Conservation (phyloP, 345 rosid species). For the Nephelium lappaceum region DNA sequence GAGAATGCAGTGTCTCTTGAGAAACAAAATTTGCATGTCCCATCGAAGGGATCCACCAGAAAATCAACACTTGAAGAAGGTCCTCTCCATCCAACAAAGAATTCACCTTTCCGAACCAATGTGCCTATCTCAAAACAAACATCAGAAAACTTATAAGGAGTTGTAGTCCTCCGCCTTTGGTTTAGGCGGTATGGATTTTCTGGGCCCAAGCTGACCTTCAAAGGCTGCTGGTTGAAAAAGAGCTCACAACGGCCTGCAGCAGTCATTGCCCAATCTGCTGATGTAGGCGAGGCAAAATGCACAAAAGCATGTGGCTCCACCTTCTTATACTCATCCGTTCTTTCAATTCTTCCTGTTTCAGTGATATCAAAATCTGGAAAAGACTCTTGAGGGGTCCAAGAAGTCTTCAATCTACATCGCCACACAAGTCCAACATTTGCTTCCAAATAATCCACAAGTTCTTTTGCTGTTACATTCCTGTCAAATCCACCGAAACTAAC, state of each 20-base stretch:
- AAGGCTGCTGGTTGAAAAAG: constrained; percentile 37
- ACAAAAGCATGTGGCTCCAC: constrained; percentile 90
- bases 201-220: constrained; percentile 79
- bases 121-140: constrained; percentile 68
- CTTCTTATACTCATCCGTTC: constrained; percentile 44
- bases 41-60: constrained; percentile 85
- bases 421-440: constrained; percentile 58
- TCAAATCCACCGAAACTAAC: constrained; percentile 80
- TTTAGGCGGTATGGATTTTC: constrained; percentile 63
- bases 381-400: constrained; percentile 86
- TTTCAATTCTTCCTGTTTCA: constrained; percentile 27
- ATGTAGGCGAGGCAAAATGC: constrained; percentile 64
- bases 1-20: constrained; percentile 63
- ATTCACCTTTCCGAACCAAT: constrained; percentile 51
- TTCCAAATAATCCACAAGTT: constrained; percentile 61
- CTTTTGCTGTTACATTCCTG: constrained; percentile 52
- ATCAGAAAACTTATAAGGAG: constrained; percentile 60
- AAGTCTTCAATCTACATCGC: constrained; percentile 82
- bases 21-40: constrained; percentile 73
- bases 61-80: constrained; percentile 62
- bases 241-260: constrained; percentile 50
- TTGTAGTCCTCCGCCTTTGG: constrained; percentile 59
- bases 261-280: constrained; percentile 30
- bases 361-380: constrained; percentile 61
- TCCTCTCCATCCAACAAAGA: constrained; percentile 71